Conservation (phyloP, 2,329 filamentous ascomycete species). For the Bretziella fagacearum region DNA sequence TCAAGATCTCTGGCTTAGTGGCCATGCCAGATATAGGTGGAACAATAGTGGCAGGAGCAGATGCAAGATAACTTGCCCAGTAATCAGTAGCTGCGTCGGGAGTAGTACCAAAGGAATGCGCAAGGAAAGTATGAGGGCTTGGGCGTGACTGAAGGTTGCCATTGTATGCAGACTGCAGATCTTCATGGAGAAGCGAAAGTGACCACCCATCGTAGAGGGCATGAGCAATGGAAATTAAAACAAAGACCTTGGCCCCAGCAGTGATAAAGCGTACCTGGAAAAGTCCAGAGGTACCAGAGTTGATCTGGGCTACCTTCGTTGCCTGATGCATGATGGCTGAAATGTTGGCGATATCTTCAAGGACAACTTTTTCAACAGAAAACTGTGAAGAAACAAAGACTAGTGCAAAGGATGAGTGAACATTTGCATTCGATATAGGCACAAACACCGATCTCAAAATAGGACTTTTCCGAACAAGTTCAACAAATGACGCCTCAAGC, state of each 20-base stretch:
- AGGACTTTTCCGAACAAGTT: slow-evolving; percentile 42
- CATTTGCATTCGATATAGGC: slow-evolving; percentile 41
- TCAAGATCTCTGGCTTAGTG: neutral
- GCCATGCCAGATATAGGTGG: neutral
- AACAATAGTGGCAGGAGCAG: slow-evolving; percentile 5
- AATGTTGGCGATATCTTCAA: neutral
- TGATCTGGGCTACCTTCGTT: slow-evolving; percentile 22
- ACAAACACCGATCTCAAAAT: slow-evolving; percentile 63
- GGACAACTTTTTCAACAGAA: neutral
- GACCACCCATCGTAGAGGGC: slow-evolving; percentile 86
- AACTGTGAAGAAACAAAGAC: slow-evolving; percentile 23
- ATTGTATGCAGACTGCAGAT: slow-evolving; percentile 50
- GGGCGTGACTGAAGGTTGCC: slow-evolving; percentile 26
- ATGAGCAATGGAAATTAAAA: slow-evolving; percentile 61
- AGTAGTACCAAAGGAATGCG: slow-evolving; percentile 11
- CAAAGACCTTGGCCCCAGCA: slow-evolving; percentile 23
- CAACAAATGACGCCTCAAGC: slow-evolving; percentile 44
- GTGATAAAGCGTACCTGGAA: slow-evolving; percentile 32
- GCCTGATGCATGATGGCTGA: slow-evolving; percentile 23
- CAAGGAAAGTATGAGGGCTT: slow-evolving; percentile 22
- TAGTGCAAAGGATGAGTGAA: slow-evolving; percentile 36
- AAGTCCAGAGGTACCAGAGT: slow-evolving; percentile 24
- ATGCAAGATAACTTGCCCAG: slow-evolving; percentile 49
- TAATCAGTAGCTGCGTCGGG: slow-evolving; percentile 29
- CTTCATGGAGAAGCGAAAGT: slow-evolving; percentile 52